phyloP scores from a whole-genome alignment of 1,139 yeast genomes.

The Schwanniomyces etchellsii region DNA sequence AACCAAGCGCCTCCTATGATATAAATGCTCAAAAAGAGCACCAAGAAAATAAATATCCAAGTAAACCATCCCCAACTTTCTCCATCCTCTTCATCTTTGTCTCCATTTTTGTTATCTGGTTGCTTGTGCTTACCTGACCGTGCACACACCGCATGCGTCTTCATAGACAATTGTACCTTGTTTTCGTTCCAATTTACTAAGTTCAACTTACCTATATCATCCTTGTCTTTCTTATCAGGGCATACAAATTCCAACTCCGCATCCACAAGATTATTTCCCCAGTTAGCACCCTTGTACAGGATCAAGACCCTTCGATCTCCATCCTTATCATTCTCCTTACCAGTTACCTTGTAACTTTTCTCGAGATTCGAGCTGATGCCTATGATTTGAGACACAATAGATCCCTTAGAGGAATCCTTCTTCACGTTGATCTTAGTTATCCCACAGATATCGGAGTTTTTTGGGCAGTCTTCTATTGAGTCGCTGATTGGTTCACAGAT shows the following conservation, averaged over 20 bases:
- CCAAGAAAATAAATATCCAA: constrained; percentile 64
- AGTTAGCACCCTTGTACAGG: constrained; percentile 48
- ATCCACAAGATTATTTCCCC: constrained; percentile 61
- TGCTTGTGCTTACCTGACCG: constrained; percentile 16
- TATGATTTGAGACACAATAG: constrained; percentile 50
- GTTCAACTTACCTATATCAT: constrained; percentile 24
- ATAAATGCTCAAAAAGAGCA: constrained; percentile 64
- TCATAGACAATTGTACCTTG: constrained; percentile 19
- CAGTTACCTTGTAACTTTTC: constrained; percentile 21
- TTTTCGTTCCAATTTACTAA: constrained; percentile 29
- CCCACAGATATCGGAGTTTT: constrained; percentile 67
- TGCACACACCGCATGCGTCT: constrained; percentile 35
- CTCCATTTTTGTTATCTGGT: constrained; percentile 11
- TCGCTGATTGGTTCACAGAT: constrained; percentile 52
- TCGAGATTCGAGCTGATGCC: constrained; percentile 37
- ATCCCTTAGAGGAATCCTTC: constrained; percentile 28
- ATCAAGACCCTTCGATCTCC: constrained; percentile 36
- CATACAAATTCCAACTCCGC: constrained; percentile 55
- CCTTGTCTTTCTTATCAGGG: too few species aligned
- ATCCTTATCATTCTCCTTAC: constrained; percentile 18
- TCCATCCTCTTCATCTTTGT: constrained; percentile 26
- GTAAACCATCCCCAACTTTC: constrained; percentile 75
- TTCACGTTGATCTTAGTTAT: constrained; percentile 48
- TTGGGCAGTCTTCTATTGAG: constrained; percentile 49
- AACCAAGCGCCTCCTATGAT: constrained; percentile 80